Evolutionary conservation across 257 asterid species (phyloP).

Genomic region (Plantago elongata): DNA sequence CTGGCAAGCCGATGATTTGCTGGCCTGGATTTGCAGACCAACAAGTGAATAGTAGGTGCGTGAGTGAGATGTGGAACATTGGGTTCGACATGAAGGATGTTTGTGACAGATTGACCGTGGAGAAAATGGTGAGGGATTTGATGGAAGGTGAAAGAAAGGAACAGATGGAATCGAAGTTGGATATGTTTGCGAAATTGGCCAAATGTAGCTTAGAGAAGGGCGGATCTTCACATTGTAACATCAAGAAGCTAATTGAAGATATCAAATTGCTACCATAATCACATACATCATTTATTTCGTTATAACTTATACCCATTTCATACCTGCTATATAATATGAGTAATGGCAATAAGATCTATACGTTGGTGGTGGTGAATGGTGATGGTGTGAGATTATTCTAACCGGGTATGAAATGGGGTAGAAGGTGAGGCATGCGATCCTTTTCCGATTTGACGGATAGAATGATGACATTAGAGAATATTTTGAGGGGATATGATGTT

Average conservation of each 20-base stretch:
- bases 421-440: too few species aligned
- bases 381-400: too few species aligned
- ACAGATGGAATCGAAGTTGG: constrained; percentile 10
- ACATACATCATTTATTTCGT: too few species aligned
- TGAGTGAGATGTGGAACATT: constrained; percentile 32
- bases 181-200: constrained; percentile 23
- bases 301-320: too few species aligned
- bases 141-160: constrained; percentile 26
- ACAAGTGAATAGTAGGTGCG: constrained; percentile 36
- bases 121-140: constrained; percentile 30
- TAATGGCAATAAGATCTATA: too few species aligned
- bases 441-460: too few species aligned
- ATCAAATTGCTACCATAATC: constrained; percentile 7
- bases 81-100: constrained; percentile 32
- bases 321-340: too few species aligned
- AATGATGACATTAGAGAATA: too few species aligned
- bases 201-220: constrained; percentile 23
- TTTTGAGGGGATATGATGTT: too few species aligned
- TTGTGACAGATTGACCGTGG: constrained; percentile 35
- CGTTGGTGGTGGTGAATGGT: too few species aligned
- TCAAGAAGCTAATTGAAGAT: constrained; percentile 25
- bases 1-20: constrained; percentile 40
- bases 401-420: too few species aligned
- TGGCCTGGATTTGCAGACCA: constrained; percentile 33
- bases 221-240: constrained; percentile 30